A percentile compares a stretch with the other conserved stretches of the same genome.
Evolutionary conservation across 306 rosid species (phyloP).

Genomic region (Phaseolus lunatus): DNA sequence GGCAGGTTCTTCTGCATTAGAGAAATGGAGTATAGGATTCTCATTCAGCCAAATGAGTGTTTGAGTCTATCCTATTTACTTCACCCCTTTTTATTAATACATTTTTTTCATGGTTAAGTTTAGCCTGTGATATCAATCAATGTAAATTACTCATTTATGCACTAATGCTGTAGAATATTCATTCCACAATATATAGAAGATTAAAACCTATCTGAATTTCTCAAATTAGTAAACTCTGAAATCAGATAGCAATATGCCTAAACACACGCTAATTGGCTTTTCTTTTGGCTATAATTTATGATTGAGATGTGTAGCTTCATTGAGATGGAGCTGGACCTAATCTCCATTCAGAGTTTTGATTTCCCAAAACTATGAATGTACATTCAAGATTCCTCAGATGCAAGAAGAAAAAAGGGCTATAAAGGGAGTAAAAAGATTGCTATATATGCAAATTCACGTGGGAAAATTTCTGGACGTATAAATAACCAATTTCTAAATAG

Average conservation of each 20-base stretch:
- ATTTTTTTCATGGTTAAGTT: slow-evolving; percentile 46
- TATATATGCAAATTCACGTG: background rate
- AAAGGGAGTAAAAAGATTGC: background rate
- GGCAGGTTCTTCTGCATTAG: slow-evolving; percentile 38
- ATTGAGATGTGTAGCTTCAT: background rate
- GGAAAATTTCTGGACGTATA: background rate
- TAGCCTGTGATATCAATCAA: slow-evolving; percentile 50
- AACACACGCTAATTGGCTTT: background rate
- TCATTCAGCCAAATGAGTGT: slow-evolving; percentile 49
- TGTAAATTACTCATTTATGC: slow-evolving; percentile 58
- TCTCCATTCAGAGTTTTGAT: background rate
- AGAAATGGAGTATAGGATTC: slow-evolving; percentile 38
- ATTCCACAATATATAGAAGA: slow-evolving; percentile 52
- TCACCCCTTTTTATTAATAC: slow-evolving; percentile 33
- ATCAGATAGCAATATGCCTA: slow-evolving; percentile 26
- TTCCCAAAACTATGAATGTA: background rate
- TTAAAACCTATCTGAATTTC: slow-evolving; percentile 41
- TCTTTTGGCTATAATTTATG: slow-evolving; percentile 6
- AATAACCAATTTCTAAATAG: background rate
- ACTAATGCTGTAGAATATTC: slow-evolving; percentile 48
- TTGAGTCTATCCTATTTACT: slow-evolving; percentile 40
- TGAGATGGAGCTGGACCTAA: background rate
- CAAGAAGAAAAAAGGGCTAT: background rate
- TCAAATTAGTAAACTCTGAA: slow-evolving; percentile 33
- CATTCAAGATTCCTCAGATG: no score